A percentile compares a stretch with the other conserved stretches of the same genome.
These are phyloP conservation scores for Rhizophagus sp. DNA, from an alignment of 192 early-diverging fungal species.

Conservation along the genomic window DNA sequence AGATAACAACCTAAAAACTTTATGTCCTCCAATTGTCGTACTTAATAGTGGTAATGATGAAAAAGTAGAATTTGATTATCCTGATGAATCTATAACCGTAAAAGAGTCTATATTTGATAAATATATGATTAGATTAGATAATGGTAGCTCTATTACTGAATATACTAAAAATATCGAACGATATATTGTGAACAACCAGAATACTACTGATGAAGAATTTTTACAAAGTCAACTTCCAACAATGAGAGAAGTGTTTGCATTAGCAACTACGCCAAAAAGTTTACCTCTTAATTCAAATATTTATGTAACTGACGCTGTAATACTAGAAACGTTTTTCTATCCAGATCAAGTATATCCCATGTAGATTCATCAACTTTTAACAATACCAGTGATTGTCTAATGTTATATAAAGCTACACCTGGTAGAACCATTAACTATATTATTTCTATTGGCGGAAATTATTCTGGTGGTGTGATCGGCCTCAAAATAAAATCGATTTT, in stretches of 20 bases:
- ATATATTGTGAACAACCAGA: not conserved
- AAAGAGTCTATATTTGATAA: conserved; percentile 3
- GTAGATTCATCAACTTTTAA: not conserved
- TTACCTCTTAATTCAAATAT: not conserved
- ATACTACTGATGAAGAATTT: not conserved
- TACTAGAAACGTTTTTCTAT: not conserved
- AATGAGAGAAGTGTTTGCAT: not conserved
- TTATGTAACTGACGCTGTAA: not conserved
- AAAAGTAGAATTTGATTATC: no score
- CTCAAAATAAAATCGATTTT: not conserved
- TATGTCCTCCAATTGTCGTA: not conserved
- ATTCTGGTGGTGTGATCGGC: not conserved
- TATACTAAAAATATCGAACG: not conserved
- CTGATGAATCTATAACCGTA: not conserved
- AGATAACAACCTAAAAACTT: not conserved
- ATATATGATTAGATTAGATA: not conserved
- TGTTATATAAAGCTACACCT: not conserved
- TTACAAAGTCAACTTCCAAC: not conserved
- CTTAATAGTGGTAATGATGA: not conserved
- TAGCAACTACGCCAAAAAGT: not conserved
- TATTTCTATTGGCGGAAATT: not conserved
- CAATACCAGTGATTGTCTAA: not conserved
- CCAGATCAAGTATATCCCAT: not conserved
- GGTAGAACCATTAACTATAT: not conserved
- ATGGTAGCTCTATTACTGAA: not conserved